A percentile compares a stretch with the other conserved stretches of the same genome.
phyloP scores from a whole-genome alignment of 352 stramenopile genomes.

The Blastocystis sp. region DNA sequence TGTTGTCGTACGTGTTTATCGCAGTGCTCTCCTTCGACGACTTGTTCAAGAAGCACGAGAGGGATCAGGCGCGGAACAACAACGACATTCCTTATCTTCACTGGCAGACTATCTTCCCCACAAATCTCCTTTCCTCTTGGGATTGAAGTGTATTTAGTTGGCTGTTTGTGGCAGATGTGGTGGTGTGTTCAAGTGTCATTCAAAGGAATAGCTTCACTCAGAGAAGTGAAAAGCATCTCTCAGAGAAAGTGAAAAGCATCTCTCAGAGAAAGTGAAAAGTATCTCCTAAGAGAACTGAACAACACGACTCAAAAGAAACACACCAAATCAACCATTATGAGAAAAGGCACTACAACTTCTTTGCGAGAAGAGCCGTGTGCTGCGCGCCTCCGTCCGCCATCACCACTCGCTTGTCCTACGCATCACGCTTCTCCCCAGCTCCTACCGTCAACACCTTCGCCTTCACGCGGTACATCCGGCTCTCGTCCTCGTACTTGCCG shows the following conservation, averaged over 20 bases:
- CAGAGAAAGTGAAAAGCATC: neutral
- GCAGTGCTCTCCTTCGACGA: slow-evolving; percentile 42
- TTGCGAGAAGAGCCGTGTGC: slow-evolving; percentile 16
- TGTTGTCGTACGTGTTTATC: neutral
- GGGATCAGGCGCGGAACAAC: slow-evolving; percentile 61
- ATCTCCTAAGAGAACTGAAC: too few relatives aligned
- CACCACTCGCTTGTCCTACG: slow-evolving; percentile 16
- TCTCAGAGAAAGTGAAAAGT: too few relatives aligned
- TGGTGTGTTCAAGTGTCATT: too few relatives aligned
- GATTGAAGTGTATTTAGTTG: slow-evolving; percentile 24
- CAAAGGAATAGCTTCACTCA: too few relatives aligned
- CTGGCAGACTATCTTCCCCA: slow-evolving; percentile 71
- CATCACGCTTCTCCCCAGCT: neutral
- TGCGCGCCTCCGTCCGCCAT: slow-evolving; percentile 30
- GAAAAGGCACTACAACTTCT: slow-evolving; percentile 39
- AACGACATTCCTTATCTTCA: slow-evolving; percentile 68
- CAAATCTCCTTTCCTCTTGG: slow-evolving; percentile 70
- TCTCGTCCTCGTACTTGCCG: slow-evolving; percentile 64
- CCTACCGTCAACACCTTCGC: slow-evolving; percentile 21
- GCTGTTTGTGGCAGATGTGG: too few relatives aligned
- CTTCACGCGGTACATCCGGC: slow-evolving; percentile 13
- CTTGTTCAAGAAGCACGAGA: slow-evolving; percentile 62
- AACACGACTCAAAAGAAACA: slow-evolving; percentile 25
- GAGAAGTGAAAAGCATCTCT: too few relatives aligned
- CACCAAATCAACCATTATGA: neutral